phyloP scores from a whole-genome alignment of 352 stramenopile genomes.

The Pythium sp. region DNA sequence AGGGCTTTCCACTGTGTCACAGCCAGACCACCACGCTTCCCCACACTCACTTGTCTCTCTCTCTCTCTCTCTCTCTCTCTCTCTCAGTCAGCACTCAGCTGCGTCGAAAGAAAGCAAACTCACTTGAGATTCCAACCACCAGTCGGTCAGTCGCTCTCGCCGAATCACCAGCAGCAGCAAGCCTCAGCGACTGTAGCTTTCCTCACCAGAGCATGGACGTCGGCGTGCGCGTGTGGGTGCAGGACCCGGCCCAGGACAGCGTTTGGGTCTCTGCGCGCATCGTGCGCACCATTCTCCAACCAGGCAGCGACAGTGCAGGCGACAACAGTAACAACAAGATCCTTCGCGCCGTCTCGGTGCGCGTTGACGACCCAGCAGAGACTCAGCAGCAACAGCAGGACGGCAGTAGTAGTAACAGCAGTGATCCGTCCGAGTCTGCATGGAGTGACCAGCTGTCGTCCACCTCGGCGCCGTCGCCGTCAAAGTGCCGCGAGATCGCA shows the following conservation, averaged over 20 bases:
- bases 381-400: neutral
- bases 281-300: conserved; percentile 11
- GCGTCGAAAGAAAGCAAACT: neutral
- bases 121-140: conserved; percentile 5
- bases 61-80: neutral
- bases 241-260: conserved; percentile 40
- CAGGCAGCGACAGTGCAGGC: neutral
- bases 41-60: neutral
- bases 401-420: neutral
- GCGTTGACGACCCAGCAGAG: neutral
- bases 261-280: conserved; percentile 66
- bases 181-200: neutral
- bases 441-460: conserved; percentile 14
- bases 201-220: conserved; percentile 52
- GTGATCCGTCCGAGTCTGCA: neutral
- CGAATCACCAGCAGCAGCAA: neutral
- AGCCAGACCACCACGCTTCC: neutral
- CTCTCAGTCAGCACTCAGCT: neutral
- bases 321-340: neutral
- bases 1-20: neutral
- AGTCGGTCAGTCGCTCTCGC: neutral
- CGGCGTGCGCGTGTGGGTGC: conserved; percentile 67
- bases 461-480: conserved; percentile 8
- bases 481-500: conserved; percentile 28
- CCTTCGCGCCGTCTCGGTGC: conserved; percentile 10